Percentiles rank a stretch among this genome's conserved stretches.
Evolutionary conservation across 768 basidiomycete genomes (phyloP).

Genomic region (Hemileccinum impolitum): DNA sequence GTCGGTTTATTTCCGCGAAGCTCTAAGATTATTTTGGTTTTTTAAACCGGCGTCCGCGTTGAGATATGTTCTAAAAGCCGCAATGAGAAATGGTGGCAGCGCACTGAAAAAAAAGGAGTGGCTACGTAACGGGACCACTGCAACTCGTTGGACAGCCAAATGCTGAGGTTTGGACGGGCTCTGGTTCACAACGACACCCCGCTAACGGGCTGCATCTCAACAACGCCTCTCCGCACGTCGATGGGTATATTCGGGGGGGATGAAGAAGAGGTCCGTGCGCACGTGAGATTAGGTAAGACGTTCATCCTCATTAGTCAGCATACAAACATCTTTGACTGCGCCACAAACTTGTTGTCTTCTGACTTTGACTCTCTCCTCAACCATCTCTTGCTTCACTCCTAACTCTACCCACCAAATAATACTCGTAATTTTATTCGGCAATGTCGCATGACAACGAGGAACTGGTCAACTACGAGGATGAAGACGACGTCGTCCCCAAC

Average conservation of each 20-base stretch:
- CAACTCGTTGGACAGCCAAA: background rate
- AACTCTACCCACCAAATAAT: constrained; percentile 26
- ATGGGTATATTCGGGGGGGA: background rate
- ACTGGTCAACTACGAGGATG: constrained; percentile 93
- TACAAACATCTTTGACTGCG: constrained; percentile 8
- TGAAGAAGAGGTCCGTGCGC: constrained; percentile 26
- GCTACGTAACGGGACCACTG: constrained; percentile 12
- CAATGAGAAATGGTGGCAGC: background rate
- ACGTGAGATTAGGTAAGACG: constrained; percentile 17
- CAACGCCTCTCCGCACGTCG: background rate
- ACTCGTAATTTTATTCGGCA: constrained; percentile 27
- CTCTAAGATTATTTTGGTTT: constrained; percentile 1
- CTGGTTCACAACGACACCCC: constrained; percentile 2
- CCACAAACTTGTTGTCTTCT: constrained; percentile 24
- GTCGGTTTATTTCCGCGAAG: constrained; percentile 4
- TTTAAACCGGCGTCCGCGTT: background rate
- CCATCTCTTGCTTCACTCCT: constrained; percentile 16
- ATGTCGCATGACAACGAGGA: constrained; percentile 90
- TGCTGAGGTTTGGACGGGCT: constrained; percentile 1
- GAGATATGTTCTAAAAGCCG: constrained; percentile 1
- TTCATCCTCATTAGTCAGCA: constrained; percentile 26
- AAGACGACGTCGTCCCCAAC: constrained; percentile 72
- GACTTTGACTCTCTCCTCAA: constrained; percentile 19
- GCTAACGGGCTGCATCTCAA: constrained; percentile 4
- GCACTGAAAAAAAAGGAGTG: background rate